Evolutionary conservation across 139 green algal genomes (phyloP).

Genomic region (Chlorella ohadii): DNA sequence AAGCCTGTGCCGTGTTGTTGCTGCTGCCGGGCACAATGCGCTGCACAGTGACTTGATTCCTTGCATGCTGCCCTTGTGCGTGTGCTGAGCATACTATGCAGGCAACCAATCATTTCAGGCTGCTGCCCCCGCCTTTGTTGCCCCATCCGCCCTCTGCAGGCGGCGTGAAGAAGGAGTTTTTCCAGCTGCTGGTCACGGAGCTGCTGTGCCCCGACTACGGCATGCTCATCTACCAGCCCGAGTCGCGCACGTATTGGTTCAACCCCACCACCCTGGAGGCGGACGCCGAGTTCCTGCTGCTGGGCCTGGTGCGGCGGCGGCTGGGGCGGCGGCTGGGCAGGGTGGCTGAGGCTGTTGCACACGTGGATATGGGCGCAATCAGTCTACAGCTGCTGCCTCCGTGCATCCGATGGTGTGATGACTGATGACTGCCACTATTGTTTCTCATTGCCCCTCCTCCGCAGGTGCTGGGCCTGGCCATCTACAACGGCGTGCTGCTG

Average conservation of each 20-base stretch:
- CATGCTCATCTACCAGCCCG: conserved; percentile 82
- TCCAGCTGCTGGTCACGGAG: conserved; percentile 91
- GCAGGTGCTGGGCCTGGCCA: conserved; percentile 83
- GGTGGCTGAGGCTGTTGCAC: background rate
- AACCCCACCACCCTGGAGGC: conserved; percentile 69
- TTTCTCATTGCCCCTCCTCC: background rate
- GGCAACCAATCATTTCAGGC: too few relatives aligned
- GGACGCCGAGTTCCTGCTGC: conserved; percentile 84
- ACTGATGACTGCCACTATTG: too few relatives aligned
- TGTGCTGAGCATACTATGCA: background rate
- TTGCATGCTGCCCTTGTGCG: too few relatives aligned
- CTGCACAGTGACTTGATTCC: background rate
- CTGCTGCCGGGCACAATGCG: too few relatives aligned
- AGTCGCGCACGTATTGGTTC: conserved; percentile 91
- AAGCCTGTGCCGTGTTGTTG: too few relatives aligned
- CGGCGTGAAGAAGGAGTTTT: conserved; percentile 96
- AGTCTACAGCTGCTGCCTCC: too few relatives aligned
- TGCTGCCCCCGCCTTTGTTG: too few relatives aligned
- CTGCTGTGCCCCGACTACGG: conserved; percentile 91
- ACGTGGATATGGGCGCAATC: background rate
- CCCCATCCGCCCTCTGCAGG: too few relatives aligned
- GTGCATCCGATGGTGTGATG: too few relatives aligned
- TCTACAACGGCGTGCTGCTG: conserved; percentile 96
- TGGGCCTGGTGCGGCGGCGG: conserved; percentile 66
- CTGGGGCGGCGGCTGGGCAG: background rate